phyloP scores from a whole-genome alignment of 192 early-diverging fungal genomes.

The Backusella sp. region DNA sequence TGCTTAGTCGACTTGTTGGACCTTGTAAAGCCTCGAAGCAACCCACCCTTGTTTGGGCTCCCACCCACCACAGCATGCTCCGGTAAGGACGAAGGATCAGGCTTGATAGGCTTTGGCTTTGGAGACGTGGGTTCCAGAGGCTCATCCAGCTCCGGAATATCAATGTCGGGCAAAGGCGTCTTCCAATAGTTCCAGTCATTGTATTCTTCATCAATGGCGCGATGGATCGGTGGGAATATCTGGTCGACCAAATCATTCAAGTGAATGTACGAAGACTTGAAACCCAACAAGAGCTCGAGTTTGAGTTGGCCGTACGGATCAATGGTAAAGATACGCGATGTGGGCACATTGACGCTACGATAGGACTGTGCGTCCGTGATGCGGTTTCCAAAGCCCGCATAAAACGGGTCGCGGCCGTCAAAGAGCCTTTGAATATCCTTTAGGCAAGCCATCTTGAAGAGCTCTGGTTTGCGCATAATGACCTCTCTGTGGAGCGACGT shows the following conservation, averaged over 20 bases:
- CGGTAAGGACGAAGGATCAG: constrained; percentile 19
- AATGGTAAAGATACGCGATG: constrained; percentile 95
- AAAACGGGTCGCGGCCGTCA: constrained; percentile 81
- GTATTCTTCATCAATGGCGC: constrained; percentile 64
- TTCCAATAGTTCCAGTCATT: constrained; percentile 90
- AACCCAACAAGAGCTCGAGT: constrained; percentile 82
- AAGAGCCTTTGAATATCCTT: constrained; percentile 88
- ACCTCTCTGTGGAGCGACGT: constrained; percentile 93
- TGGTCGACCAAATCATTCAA: constrained; percentile 95
- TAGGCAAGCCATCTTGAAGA: constrained; percentile 96
- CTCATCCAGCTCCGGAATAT: constrained; percentile 38
- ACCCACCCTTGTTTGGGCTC: neutral
- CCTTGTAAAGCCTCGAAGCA: constrained; percentile 25
- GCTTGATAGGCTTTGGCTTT: constrained; percentile 28
- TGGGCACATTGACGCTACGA: constrained; percentile 88
- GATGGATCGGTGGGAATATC: constrained; percentile 79
- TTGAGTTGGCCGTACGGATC: constrained; percentile 90
- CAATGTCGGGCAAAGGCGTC: constrained; percentile 47
- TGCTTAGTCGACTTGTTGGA: neutral
- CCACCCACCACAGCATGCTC: neutral
- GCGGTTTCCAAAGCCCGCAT: constrained; percentile 95
- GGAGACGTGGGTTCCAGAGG: constrained; percentile 13
- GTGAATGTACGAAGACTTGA: constrained; percentile 87
- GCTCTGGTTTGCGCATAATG: constrained; percentile 90
- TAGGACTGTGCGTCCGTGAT: constrained; percentile 92